These are phyloP conservation scores for Mesembryanthemum crystallinum DNA, from an alignment of 148 eudicot genomes.

Conservation along the genomic window DNA sequence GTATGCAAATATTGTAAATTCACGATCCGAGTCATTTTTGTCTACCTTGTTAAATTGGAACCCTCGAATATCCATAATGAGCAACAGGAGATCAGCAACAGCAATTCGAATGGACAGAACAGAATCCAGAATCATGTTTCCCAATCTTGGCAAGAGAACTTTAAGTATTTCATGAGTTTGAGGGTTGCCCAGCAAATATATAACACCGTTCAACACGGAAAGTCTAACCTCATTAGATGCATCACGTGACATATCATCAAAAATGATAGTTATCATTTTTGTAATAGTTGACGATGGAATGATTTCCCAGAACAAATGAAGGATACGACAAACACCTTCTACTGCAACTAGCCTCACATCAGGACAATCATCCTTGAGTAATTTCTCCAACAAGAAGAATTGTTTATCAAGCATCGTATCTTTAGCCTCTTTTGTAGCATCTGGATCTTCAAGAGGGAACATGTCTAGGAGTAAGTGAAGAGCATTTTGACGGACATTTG, in stretches of 20 bases:
- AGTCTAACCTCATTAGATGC: slow-evolving; percentile 71
- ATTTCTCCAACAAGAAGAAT: slow-evolving; percentile 73
- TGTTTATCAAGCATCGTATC: slow-evolving; percentile 77
- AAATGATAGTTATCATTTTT: slow-evolving; percentile 61
- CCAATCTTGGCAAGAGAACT: slow-evolving; percentile 81
- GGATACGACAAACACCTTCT: slow-evolving; percentile 91
- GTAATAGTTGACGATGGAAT: slow-evolving; percentile 84
- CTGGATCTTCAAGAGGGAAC: slow-evolving; percentile 98
- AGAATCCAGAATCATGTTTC: slow-evolving; percentile 62
- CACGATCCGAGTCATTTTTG: background rate
- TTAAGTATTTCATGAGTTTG: slow-evolving; percentile 89
- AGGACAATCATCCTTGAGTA: slow-evolving; percentile 79
- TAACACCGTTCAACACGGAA: slow-evolving; percentile 77
- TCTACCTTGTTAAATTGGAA: slow-evolving; percentile 89
- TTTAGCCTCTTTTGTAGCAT: slow-evolving; percentile 75
- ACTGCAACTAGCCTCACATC: slow-evolving; percentile 87
- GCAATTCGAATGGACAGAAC: slow-evolving; percentile 62
- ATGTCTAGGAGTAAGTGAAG: slow-evolving; percentile 81
- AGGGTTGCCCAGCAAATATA: slow-evolving; percentile 85
- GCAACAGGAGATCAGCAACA: slow-evolving; percentile 66
- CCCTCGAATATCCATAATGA: slow-evolving; percentile 57
- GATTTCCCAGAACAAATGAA: slow-evolving; percentile 88
- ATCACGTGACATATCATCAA: slow-evolving; percentile 74
- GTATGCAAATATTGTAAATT: background rate
- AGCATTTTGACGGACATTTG: slow-evolving; percentile 97